Evolutionary conservation across 192 early-diverging fungal species (phyloP).

Genomic region (Coemansia sp.): DNA sequence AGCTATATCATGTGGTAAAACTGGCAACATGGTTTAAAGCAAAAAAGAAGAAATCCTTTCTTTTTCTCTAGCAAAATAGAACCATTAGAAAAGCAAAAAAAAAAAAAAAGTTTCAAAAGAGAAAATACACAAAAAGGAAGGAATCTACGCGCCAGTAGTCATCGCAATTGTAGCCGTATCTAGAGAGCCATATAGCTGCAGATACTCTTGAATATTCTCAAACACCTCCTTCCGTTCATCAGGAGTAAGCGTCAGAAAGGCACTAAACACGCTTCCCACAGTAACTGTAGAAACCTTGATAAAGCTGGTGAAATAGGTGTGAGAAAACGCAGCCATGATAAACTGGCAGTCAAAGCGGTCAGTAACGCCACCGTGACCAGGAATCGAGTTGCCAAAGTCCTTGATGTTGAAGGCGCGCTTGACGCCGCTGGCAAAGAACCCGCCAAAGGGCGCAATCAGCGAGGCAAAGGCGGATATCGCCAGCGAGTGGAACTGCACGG

Average conservation of each 20-base stretch:
- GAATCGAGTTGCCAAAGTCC: slow-evolving; percentile 95
- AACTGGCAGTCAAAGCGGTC: slow-evolving; percentile 99
- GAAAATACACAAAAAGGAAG: too few relatives aligned
- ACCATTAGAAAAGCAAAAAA: too few relatives aligned
- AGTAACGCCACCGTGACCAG: slow-evolving; percentile 95
- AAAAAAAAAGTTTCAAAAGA: too few relatives aligned
- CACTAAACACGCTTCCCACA: slow-evolving; percentile 42
- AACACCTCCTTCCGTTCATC: slow-evolving; percentile 48
- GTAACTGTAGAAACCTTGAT: slow-evolving; percentile 62
- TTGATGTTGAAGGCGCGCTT: slow-evolving; percentile 98
- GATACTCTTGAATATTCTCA: slow-evolving; percentile 55
- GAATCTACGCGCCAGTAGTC: too few relatives aligned
- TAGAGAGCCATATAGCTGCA: slow-evolving; percentile 39
- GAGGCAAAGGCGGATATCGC: slow-evolving; percentile 89
- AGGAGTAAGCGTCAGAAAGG: slow-evolving; percentile 38
- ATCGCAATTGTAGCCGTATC: neutral
- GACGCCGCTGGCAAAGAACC: slow-evolving; percentile 95
- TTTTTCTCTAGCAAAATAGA: too few relatives aligned
- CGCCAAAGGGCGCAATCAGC: slow-evolving; percentile 94
- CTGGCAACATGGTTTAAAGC: too few relatives aligned
- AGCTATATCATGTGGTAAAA: too few relatives aligned
- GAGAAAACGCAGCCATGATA: slow-evolving; percentile 91
- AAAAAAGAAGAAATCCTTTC: too few relatives aligned
- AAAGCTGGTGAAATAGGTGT: slow-evolving; percentile 87
- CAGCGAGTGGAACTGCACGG: slow-evolving; percentile 85